Conservation (phyloP, 2,329 filamentous ascomycete species). For the Zymoseptoria crescenta region DNA sequence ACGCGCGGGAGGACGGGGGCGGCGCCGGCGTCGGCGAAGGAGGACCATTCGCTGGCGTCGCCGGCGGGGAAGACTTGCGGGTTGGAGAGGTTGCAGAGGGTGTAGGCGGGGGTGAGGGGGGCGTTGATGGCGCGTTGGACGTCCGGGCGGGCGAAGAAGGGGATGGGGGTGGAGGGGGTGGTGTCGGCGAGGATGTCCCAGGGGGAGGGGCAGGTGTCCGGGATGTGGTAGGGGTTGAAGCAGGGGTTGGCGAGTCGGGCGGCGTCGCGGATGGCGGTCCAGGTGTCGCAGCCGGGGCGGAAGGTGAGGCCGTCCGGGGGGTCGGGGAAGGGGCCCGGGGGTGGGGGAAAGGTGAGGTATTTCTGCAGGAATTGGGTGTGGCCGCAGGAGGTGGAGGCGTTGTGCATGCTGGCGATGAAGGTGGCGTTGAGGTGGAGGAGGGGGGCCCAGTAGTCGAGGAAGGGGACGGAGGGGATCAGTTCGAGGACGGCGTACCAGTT, state of each 20-base stretch:
- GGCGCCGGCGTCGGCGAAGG: constrained; percentile 6
- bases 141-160: constrained; percentile 28
- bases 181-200: background rate
- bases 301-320: background rate
- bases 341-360: constrained; percentile 31
- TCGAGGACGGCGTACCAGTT: constrained; percentile 38
- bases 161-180: background rate
- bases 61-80: constrained; percentile 15
- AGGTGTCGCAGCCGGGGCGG: constrained; percentile 1
- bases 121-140: constrained; percentile 30
- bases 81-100: constrained; percentile 17
- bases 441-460: constrained; percentile 21
- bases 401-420: constrained; percentile 30
- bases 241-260: constrained; percentile 21
- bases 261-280: constrained; percentile 1
- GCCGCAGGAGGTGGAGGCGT: constrained; percentile 28
- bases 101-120: constrained; percentile 20
- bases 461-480: background rate
- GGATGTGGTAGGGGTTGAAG: constrained; percentile 27
- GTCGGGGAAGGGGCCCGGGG: constrained; percentile 20
- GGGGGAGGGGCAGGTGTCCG: constrained; percentile 18
- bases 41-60: constrained; percentile 15
- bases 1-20: constrained; percentile 15
- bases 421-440: constrained; percentile 37
- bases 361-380: constrained; percentile 42